Conservation (phyloP, 1,284 basidiomycete genomes). For the Trichosporon coremiiforme region DNA sequence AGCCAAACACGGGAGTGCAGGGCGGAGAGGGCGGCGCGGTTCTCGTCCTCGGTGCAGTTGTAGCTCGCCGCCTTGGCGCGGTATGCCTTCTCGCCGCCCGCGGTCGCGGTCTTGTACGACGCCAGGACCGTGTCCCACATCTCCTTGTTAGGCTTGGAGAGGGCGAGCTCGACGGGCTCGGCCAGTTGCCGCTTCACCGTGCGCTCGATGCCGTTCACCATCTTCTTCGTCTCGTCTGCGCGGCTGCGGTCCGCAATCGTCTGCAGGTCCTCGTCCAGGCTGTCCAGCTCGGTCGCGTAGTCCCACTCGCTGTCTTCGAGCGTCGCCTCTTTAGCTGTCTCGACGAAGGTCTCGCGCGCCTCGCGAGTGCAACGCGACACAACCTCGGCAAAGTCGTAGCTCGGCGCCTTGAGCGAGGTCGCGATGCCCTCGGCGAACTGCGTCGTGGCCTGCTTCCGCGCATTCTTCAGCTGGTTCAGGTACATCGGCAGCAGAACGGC, state of each 20-base stretch:
- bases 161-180: constrained; percentile 83
- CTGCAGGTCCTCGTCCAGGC: constrained; percentile 76
- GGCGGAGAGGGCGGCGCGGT: constrained; percentile 66
- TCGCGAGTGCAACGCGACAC: constrained; percentile 65
- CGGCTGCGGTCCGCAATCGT: constrained; percentile 83
- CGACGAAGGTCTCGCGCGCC: constrained; percentile 70
- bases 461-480: constrained; percentile 92
- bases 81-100: constrained; percentile 76
- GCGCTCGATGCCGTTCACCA: constrained; percentile 90
- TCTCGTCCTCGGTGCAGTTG: constrained; percentile 93
- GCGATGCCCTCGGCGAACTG: constrained; percentile 78
- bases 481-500: constrained; percentile 83
- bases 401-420: constrained; percentile 73
- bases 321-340: constrained; percentile 65
- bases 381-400: constrained; percentile 86
- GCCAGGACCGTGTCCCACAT: constrained; percentile 92
- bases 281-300: constrained; percentile 77
- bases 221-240: constrained; percentile 98
- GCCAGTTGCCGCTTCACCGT: constrained; percentile 84
- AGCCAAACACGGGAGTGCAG: constrained; percentile 83
- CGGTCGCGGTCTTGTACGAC: constrained; percentile 70
- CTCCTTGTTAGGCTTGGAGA: constrained; percentile 72
- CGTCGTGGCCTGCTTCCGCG: constrained; percentile 77
- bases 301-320: constrained; percentile 71
- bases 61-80: constrained; percentile 87